Evolutionary conservation across 176 grass and related monocot genomes (phyloP), one percentile per base, ranked within the genome.

Genomic region (Juncus inflexus): DNA sequence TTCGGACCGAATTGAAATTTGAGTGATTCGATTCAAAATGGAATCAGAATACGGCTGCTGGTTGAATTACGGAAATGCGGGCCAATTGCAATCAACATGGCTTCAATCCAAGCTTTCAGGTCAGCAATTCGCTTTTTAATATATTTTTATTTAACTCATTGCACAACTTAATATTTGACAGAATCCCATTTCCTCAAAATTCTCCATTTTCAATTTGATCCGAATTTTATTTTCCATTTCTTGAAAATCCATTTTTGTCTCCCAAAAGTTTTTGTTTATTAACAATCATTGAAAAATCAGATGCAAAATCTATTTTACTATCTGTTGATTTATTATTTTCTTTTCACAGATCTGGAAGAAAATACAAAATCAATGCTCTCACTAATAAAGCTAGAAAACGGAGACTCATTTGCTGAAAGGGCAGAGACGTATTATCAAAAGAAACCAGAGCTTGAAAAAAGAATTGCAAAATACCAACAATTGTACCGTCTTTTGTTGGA

Each of bases 341-440:
- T 5, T 47, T 47, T 47, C 43, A 9, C 8, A 71, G 67, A 71
- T 59, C 67, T 59, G 55, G 67, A 71, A 71, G 67, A 71, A 71
- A 71, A 58, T 71, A 71, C 39, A 42, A 71, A 71, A 71, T 71
- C 67, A 58, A 71, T 71, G 67, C 3, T 71, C 0, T 71, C 67
- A 59, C 67, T 71, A 59, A 43, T 70, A 70, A 58, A 71, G 53
- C 8, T 35, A 58, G 67, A 59, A 15, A 11, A 71, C 6, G 53
- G 13, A 1, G 14, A 15, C 37, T 71, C 67, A 2, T 43, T 43
- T 5, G 38, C 40, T 41, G 38, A 37, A 58, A 35, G 67, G 3
- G 67, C 54, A 4, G 67, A 71, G 67, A 71, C 6, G 9, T 59
- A 71, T 55, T 58, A 58, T 40, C 28, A 45, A 58, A 71, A 71